phyloP scores from a whole-genome alignment of 306 rosid species.

The Acacia acuminata region DNA sequence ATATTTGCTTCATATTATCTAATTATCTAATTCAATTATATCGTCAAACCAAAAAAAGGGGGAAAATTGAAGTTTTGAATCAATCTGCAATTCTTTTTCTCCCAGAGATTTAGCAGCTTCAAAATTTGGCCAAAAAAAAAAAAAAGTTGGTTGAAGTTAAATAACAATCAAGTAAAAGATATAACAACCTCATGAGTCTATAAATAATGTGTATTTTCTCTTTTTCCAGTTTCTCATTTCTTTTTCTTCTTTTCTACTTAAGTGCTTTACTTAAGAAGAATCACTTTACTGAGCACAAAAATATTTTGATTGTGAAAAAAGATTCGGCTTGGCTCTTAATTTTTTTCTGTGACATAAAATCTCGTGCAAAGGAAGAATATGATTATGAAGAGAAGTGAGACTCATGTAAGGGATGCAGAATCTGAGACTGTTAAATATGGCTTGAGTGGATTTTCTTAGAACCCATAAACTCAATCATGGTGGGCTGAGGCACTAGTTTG shows the following conservation, averaged over 20 bases:
- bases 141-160: neutral
- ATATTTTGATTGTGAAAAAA: too few species aligned
- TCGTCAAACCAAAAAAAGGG: neutral
- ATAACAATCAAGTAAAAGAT: neutral
- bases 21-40: neutral
- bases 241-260: too few species aligned
- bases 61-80: neutral
- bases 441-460: too few species aligned
- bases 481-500: neutral
- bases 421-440: too few species aligned
- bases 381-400: too few species aligned
- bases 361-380: neutral
- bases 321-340: neutral
- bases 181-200: neutral
- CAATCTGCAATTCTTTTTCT: neutral
- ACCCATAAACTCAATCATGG: neutral
- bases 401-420: too few species aligned
- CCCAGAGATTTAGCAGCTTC: neutral
- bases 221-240: too few species aligned
- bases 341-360: neutral
- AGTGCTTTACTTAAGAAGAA: neutral
- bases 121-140: neutral
- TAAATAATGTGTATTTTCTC: too few species aligned
- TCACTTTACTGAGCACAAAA: neutral
- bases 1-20: neutral